Percentiles rank a stretch among this genome's conserved stretches.
Evolutionary conservation across 2,329 filamentous ascomycete genomes (phyloP).

Genomic region (Berkeleyomyces basicola): DNA sequence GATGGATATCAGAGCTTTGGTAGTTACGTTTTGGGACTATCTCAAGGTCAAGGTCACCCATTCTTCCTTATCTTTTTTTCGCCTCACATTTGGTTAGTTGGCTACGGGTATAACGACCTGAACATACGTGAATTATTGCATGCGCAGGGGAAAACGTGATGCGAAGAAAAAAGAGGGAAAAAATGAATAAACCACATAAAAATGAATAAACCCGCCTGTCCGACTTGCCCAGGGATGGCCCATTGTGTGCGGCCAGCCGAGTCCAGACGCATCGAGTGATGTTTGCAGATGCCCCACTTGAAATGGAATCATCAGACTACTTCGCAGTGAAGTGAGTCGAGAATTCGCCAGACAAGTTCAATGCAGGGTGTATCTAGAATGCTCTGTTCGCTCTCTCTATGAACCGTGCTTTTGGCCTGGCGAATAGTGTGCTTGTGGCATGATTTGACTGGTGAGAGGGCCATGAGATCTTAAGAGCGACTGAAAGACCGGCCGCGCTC

Average conservation of each 20-base stretch:
- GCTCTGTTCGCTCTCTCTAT: background rate
- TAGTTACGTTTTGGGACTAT: background rate
- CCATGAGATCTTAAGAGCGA: background rate
- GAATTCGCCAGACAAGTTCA: background rate
- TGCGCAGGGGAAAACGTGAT: too few species aligned
- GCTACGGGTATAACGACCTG: background rate
- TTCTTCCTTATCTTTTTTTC: background rate
- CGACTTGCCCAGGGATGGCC: background rate
- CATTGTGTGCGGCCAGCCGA: background rate
- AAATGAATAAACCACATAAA: background rate
- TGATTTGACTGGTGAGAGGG: background rate
- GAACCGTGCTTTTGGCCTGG: background rate
- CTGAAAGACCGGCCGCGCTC: background rate
- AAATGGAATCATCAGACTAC: conserved; percentile 1
- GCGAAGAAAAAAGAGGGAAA: background rate
- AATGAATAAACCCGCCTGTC: background rate
- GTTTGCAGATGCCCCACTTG: conserved; percentile 9
- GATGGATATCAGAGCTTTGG: background rate
- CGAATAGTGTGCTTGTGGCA: background rate
- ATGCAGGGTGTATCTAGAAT: background rate
- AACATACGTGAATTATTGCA: background rate
- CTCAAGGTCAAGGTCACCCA: background rate
- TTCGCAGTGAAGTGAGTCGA: background rate
- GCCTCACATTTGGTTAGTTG: background rate
- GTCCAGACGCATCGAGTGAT: conserved; percentile 8